These are phyloP conservation scores for Immersiporthe knoxdaviesiana DNA, from an alignment of 2,329 filamentous ascomycete species.

Conservation along the genomic window DNA sequence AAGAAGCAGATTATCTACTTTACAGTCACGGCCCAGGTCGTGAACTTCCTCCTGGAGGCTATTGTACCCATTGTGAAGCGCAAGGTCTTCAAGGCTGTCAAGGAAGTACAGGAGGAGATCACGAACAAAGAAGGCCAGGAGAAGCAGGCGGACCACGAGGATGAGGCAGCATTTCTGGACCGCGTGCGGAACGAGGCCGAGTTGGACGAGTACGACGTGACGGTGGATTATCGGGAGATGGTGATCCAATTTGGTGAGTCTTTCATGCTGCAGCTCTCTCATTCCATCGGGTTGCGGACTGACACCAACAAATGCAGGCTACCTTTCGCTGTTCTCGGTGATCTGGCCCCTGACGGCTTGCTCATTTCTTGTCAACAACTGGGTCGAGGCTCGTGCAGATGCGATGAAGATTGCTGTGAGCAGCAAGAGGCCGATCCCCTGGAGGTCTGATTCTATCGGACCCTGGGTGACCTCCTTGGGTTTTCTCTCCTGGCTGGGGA, in stretches of 20 bases:
- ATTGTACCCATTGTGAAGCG: slow-evolving; percentile 85
- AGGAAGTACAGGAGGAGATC: slow-evolving; percentile 67
- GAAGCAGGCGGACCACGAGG: slow-evolving; percentile 66
- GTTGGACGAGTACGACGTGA: slow-evolving; percentile 85
- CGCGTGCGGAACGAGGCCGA: slow-evolving; percentile 83
- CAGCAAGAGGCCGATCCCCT: slow-evolving; percentile 86
- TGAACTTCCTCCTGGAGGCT: slow-evolving; percentile 84
- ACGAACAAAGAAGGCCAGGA: slow-evolving; percentile 54
- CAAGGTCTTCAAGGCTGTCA: slow-evolving; percentile 75
- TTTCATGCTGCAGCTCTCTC: not conserved
- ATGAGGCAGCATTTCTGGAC: slow-evolving; percentile 79
- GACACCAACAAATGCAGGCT: slow-evolving; percentile 57
- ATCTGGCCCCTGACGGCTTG: slow-evolving; percentile 92
- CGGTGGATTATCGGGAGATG: slow-evolving; percentile 91
- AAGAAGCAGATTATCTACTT: slow-evolving; percentile 95
- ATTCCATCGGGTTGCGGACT: slow-evolving; percentile 22
- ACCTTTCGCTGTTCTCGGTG: slow-evolving; percentile 87
- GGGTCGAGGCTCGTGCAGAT: slow-evolving; percentile 91
- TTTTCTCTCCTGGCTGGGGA: slow-evolving; percentile 93
- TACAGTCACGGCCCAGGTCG: slow-evolving; percentile 89
- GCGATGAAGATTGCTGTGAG: slow-evolving; percentile 92
- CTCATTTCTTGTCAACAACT: slow-evolving; percentile 93
- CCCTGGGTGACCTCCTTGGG: slow-evolving; percentile 86
- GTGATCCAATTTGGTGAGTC: slow-evolving; percentile 72
- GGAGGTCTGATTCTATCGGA: slow-evolving; percentile 90